Percentiles rank a stretch among this genome's conserved stretches.
Conservation (phyloP, 2,329 filamentous ascomycete genomes). For the Epichloe gansuensis region DNA sequence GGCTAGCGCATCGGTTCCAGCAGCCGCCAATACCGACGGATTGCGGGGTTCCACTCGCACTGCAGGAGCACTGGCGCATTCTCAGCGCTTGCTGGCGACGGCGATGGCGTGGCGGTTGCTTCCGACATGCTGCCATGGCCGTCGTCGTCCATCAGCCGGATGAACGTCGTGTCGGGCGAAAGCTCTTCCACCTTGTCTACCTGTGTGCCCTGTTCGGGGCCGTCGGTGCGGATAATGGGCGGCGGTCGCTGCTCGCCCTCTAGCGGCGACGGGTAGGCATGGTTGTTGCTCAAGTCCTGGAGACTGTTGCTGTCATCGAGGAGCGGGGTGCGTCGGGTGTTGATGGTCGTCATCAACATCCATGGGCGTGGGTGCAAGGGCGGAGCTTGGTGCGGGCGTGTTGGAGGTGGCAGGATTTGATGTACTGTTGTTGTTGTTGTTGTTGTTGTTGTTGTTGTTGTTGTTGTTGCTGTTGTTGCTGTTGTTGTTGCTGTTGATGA, state of each 20-base stretch:
- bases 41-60: slow-evolving; percentile 56
- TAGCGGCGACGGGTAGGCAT: slow-evolving; percentile 54
- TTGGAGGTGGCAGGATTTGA: background rate
- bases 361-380: slow-evolving; percentile 36
- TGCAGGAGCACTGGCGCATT: slow-evolving; percentile 51
- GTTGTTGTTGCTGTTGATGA: background rate
- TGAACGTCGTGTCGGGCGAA: slow-evolving; percentile 45
- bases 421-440: slow-evolving; percentile 27
- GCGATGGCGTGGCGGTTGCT: slow-evolving; percentile 21
- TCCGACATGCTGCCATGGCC: slow-evolving; percentile 18
- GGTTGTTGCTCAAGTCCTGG: slow-evolving; percentile 30
- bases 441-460: slow-evolving; percentile 28
- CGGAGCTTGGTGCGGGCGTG: slow-evolving; percentile 28
- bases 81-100: slow-evolving; percentile 29
- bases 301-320: slow-evolving; percentile 11
- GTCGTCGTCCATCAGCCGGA: slow-evolving; percentile 39
- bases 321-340: slow-evolving; percentile 17
- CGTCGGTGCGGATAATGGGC: slow-evolving; percentile 43
- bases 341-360: slow-evolving; percentile 36
- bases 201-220: slow-evolving; percentile 52
- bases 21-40: slow-evolving; percentile 53
- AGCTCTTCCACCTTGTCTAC: slow-evolving; percentile 52
- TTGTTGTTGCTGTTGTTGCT: slow-evolving; percentile 10
- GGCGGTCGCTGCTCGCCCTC: slow-evolving; percentile 44
- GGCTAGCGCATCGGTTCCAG: slow-evolving; percentile 58